A percentile compares a stretch with the other conserved stretches of the same genome.
These are phyloP conservation scores for Fusarium subtropicale DNA, from an alignment of 2,329 filamentous ascomycete genomes.

Conservation along the genomic window DNA sequence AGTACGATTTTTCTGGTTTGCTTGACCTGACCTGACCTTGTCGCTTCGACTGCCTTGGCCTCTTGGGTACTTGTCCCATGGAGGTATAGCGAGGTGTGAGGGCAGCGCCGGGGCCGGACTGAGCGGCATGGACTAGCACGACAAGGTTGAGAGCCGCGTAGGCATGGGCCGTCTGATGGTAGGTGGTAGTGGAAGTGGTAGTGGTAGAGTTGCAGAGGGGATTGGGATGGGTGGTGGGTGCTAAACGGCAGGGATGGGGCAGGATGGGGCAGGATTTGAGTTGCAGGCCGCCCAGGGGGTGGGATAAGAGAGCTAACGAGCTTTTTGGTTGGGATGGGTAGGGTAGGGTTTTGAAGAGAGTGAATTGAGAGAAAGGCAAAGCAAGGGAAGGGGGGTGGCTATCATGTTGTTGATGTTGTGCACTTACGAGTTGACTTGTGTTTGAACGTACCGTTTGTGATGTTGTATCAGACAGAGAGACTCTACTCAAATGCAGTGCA, in stretches of 20 bases:
- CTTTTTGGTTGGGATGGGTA: slow-evolving; percentile 27
- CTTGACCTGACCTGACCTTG: slow-evolving; percentile 6
- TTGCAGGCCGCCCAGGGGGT: slow-evolving; percentile 35
- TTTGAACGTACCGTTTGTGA: background rate
- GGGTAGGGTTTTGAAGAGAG: slow-evolving; percentile 14
- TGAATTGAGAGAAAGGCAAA: background rate
- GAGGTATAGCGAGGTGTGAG: slow-evolving; percentile 30
- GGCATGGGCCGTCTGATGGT: slow-evolving; percentile 44
- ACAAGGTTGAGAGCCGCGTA: slow-evolving; percentile 49
- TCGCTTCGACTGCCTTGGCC: slow-evolving; percentile 24
- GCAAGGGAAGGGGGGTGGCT: slow-evolving; percentile 18
- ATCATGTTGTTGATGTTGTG: slow-evolving; percentile 32
- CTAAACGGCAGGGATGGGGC: slow-evolving; percentile 35
- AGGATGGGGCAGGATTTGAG: slow-evolving; percentile 38
- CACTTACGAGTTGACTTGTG: slow-evolving; percentile 15
- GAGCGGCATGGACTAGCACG: slow-evolving; percentile 47
- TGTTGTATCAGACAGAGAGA: slow-evolving; percentile 4
- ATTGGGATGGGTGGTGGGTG: slow-evolving; percentile 34
- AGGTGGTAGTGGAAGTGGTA: background rate
- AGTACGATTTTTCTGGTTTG: slow-evolving; percentile 2
- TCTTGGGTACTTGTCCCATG: slow-evolving; percentile 9
- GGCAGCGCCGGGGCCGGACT: slow-evolving; percentile 43
- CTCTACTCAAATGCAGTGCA: background rate
- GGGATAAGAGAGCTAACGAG: slow-evolving; percentile 24
- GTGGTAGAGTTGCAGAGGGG: slow-evolving; percentile 11